A percentile compares a stretch with the other conserved stretches of the same genome.
These are phyloP conservation scores for Xylaria sp. DNA, from an alignment of 2,329 filamentous ascomycete genomes.

Conservation along the genomic window DNA sequence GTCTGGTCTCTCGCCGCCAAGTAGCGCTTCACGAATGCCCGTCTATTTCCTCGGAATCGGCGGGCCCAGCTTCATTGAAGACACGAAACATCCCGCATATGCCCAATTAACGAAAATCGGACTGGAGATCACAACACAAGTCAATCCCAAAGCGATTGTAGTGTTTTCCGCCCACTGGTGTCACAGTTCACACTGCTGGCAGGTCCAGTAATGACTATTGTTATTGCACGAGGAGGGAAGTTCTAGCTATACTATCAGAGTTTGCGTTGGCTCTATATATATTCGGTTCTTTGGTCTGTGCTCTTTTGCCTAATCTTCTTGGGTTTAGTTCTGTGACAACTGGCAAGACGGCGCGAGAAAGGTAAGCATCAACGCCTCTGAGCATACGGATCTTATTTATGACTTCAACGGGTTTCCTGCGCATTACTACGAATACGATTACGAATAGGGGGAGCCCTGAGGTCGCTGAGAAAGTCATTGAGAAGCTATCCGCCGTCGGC, in stretches of 20 bases:
- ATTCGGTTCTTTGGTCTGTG: too few species aligned
- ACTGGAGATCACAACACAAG: slow-evolving; percentile 62
- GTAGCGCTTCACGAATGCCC: slow-evolving; percentile 20
- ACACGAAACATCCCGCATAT: slow-evolving; percentile 63
- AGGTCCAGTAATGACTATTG: too few species aligned
- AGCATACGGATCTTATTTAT: slow-evolving; percentile 62
- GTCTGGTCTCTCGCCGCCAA: background rate
- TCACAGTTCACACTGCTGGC: too few species aligned
- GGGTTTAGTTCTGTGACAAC: too few species aligned
- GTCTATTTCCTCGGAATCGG: slow-evolving; percentile 38
- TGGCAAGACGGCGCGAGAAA: slow-evolving; percentile 58
- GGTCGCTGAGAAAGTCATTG: slow-evolving; percentile 57
- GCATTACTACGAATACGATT: slow-evolving; percentile 64
- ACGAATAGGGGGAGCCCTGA: slow-evolving; percentile 61
- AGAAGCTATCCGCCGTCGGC: slow-evolving; percentile 51
- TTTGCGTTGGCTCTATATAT: too few species aligned
- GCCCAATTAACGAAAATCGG: slow-evolving; percentile 57
- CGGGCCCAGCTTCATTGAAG: slow-evolving; percentile 62
- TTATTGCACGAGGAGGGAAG: too few species aligned
- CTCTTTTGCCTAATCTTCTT: too few species aligned
- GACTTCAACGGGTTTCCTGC: slow-evolving; percentile 68
- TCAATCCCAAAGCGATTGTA: slow-evolving; percentile 66
- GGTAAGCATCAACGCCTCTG: slow-evolving; percentile 62
- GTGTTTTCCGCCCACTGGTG: slow-evolving; percentile 72
- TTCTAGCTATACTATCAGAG: too few species aligned